Conservation (phyloP, 108 stramenopile genomes). For the Nannochloropsis granulata region DNA sequence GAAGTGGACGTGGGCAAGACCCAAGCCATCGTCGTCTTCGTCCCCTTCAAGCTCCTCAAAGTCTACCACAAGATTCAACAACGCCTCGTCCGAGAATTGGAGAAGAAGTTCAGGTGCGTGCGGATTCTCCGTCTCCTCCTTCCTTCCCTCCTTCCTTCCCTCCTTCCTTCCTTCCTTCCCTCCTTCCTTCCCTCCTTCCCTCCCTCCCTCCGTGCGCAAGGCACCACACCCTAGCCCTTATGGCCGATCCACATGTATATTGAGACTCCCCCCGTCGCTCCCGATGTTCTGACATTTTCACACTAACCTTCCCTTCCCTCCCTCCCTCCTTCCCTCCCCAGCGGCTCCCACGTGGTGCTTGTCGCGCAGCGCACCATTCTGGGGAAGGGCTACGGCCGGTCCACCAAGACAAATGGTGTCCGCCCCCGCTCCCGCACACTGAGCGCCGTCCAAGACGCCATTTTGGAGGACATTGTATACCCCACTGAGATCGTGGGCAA, state of each 20-base stretch:
- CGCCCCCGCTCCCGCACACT: constrained; percentile 93
- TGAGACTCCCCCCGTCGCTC: no score
- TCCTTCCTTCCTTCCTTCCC: neutral
- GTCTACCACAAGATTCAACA: constrained; percentile 91
- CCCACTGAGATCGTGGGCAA: constrained; percentile 99
- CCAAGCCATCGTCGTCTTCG: constrained; percentile 87
- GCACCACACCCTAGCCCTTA: no score
- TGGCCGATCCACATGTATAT: no score
- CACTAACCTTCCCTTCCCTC: neutral
- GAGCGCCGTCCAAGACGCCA: constrained; percentile 91
- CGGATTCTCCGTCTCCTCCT: neutral
- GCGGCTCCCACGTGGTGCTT: constrained; percentile 85
- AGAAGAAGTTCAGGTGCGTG: constrained; percentile 92
- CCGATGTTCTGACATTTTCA: no score
- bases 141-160: neutral
- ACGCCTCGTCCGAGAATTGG: constrained; percentile 90
- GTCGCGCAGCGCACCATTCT: constrained; percentile 95
- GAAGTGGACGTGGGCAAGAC: constrained; percentile 57
- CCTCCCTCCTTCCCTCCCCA: neutral
- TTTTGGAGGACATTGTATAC: constrained; percentile 96
- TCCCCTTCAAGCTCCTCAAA: constrained; percentile 87
- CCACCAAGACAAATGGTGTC: constrained; percentile 70
- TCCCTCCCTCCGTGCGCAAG: no score
- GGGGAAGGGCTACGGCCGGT: constrained; percentile 75
- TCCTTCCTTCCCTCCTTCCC: neutral